Evolutionary conservation across 208 protist genomes (phyloP).

Genomic region (Leishmania amazonensis): DNA sequence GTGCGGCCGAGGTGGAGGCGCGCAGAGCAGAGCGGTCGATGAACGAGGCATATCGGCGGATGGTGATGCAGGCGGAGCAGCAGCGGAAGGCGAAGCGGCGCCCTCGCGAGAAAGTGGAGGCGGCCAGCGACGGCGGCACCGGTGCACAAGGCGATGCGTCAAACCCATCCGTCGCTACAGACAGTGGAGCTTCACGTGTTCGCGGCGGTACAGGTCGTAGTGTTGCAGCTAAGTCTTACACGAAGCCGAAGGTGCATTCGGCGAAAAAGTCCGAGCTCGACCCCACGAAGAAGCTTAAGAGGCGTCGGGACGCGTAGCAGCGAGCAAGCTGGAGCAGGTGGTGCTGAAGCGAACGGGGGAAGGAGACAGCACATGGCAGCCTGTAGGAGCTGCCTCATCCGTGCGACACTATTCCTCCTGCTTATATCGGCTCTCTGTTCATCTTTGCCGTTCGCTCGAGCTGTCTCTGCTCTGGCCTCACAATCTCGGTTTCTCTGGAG

Average conservation of each 20-base stretch:
- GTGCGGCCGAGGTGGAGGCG: conserved; percentile 52
- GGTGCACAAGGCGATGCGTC: not conserved
- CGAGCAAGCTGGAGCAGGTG: not conserved
- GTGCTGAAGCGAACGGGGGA: not conserved
- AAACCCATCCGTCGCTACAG: not conserved
- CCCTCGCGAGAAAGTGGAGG: not conserved
- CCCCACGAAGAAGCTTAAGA: not conserved
- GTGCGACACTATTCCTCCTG: not conserved
- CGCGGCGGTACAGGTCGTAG: not conserved
- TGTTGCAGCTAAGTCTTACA: not conserved
- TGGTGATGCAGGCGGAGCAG: conserved; percentile 46
- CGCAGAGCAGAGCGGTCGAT: conserved; percentile 50
- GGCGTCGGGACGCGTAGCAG: not conserved
- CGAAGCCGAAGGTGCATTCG: not conserved
- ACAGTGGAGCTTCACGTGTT: not conserved
- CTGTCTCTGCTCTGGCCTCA: not conserved
- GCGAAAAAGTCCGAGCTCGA: conserved; percentile 8
- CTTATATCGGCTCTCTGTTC: conserved; percentile 17
- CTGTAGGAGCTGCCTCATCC: not conserved
- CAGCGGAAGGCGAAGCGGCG: conserved; percentile 17
- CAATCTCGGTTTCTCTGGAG: not conserved
- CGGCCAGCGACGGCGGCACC: not conserved
- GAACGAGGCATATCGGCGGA: conserved; percentile 79
- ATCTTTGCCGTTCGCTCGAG: not conserved
- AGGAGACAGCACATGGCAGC: not conserved